These are phyloP conservation scores for Quercus ilex DNA, from an alignment of 306 rosid species.

Conservation along the genomic window DNA sequence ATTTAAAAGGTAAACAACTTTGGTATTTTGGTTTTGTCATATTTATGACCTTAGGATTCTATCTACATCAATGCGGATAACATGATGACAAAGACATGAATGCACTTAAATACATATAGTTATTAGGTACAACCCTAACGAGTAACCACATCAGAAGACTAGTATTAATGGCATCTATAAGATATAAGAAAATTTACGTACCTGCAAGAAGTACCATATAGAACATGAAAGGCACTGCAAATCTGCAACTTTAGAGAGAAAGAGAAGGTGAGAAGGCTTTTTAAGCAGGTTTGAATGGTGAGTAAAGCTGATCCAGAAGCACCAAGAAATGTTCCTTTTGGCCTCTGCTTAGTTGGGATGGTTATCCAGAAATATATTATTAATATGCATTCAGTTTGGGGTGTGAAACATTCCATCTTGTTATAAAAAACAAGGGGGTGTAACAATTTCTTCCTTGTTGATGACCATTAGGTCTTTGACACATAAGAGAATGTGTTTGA, in stretches of 20 bases:
- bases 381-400: neutral
- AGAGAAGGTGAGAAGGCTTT: neutral
- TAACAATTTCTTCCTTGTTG: no score
- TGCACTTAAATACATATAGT: no score
- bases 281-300: neutral
- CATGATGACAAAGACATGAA: no score
- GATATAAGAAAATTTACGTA: neutral
- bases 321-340: neutral
- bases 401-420: no score
- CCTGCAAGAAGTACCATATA: neutral
- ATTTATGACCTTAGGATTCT: no score
- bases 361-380: neutral
- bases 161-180: neutral
- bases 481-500: no score
- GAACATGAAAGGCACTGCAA: neutral
- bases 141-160: neutral
- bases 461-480: no score
- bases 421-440: no score
- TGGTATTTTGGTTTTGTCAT: no score
- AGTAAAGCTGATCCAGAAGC: constrained; percentile 10
- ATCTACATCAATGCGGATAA: no score
- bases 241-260: neutral
- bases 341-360: constrained; percentile 20
- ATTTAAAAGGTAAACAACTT: no score
- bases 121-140: neutral